phyloP scores from a whole-genome alignment of 2,329 filamentous ascomycete genomes.

The Scopulariopsis brevicaulis region DNA sequence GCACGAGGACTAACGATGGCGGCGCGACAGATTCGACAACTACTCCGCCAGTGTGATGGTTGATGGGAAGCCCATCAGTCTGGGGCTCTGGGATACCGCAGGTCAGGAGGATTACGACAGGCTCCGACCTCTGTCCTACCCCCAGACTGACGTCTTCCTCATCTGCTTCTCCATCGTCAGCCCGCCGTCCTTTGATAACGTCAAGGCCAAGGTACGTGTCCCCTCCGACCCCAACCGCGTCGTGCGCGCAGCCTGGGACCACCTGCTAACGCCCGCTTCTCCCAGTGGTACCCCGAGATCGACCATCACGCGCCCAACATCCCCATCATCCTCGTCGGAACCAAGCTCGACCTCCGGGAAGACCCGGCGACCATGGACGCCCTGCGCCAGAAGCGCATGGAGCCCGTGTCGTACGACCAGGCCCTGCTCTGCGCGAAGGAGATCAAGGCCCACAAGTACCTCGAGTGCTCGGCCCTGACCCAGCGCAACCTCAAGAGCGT shows the following conservation, averaged over 20 bases:
- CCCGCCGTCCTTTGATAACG: slow-evolving; percentile 97
- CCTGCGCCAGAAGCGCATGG: slow-evolving; percentile 86
- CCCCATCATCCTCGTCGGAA: slow-evolving; percentile 93
- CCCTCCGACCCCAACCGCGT: background rate
- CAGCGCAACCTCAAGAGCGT: slow-evolving; percentile 97
- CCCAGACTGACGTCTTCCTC: slow-evolving; percentile 95
- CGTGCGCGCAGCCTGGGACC: background rate
- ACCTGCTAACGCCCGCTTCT: background rate
- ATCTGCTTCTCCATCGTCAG: slow-evolving; percentile 98
- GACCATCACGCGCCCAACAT: slow-evolving; percentile 93
- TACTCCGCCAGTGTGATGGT: slow-evolving; percentile 99
- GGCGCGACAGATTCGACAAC: slow-evolving; percentile 71
- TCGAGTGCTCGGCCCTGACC: slow-evolving; percentile 94
- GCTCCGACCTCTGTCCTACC: slow-evolving; percentile 88
- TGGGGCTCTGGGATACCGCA: slow-evolving; percentile 96
- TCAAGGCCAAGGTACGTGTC: slow-evolving; percentile 85
- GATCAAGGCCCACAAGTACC: slow-evolving; percentile 92
- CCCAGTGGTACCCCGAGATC: slow-evolving; percentile 92
- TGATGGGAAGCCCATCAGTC: slow-evolving; percentile 92
- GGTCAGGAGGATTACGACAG: slow-evolving; percentile 98
- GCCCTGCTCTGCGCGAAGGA: slow-evolving; percentile 83
- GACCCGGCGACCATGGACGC: slow-evolving; percentile 72
- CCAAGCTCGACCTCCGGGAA: slow-evolving; percentile 91
- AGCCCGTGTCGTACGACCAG: slow-evolving; percentile 91
- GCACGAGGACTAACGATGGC: background rate